Percentiles rank a stretch among this genome's conserved stretches.
phyloP scores from a whole-genome alignment of 345 rosid species.

The Punica granatum region DNA sequence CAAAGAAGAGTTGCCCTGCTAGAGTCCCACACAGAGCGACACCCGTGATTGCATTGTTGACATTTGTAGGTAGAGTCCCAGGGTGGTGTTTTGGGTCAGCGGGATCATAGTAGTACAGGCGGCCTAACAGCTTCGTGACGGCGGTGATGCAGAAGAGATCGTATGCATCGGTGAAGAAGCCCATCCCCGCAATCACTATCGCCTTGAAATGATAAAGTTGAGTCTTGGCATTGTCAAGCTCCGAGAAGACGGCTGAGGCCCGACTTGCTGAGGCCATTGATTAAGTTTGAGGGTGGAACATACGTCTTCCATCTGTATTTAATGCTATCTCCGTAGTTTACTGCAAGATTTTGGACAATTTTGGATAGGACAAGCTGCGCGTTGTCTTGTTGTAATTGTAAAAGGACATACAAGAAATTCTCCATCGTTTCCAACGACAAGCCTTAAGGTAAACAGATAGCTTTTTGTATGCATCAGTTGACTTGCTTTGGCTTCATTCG shows the following conservation, averaged over 20 bases:
- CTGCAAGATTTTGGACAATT: background rate
- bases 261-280: conserved; percentile 23
- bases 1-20: conserved; percentile 54
- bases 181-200: conserved; percentile 54
- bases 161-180: conserved; percentile 59
- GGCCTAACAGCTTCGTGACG: conserved; percentile 49
- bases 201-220: conserved; percentile 62
- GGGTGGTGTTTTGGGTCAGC: conserved; percentile 2
- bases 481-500: background rate
- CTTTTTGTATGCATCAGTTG: too few species aligned
- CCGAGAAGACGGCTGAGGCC: conserved; percentile 28
- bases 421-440: background rate
- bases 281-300: conserved; percentile 2
- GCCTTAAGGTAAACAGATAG: background rate
- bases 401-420: background rate
- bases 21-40: conserved; percentile 49
- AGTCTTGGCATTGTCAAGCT: conserved; percentile 54
- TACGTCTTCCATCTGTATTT: background rate
- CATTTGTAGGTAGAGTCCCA: conserved; percentile 31
- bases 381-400: background rate
- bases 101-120: conserved; percentile 40
- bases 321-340: background rate
- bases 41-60: conserved; percentile 39
- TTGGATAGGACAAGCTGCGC: background rate
- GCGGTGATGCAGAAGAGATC: conserved; percentile 59